phyloP scores from a whole-genome alignment of 164 flowering plant genomes.

The Annona cherimola region DNA sequence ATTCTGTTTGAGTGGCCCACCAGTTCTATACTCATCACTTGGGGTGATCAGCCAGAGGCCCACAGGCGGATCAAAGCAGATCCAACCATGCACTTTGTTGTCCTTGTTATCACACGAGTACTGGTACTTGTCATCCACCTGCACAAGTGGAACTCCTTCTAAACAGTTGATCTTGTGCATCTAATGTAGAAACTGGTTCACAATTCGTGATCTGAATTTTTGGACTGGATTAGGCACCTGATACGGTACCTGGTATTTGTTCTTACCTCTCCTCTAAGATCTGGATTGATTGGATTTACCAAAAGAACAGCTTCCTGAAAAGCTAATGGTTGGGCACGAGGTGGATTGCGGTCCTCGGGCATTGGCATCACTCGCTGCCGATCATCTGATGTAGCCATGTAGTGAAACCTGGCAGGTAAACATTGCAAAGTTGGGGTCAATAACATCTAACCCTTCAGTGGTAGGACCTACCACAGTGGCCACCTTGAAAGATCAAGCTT shows the following conservation, averaged over 20 bases:
- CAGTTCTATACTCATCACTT: conserved; percentile 72
- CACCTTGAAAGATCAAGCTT: background rate
- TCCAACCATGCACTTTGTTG: conserved; percentile 82
- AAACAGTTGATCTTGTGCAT: background rate
- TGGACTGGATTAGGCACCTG: background rate
- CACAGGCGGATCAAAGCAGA: conserved; percentile 41
- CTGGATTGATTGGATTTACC: conserved; percentile 51
- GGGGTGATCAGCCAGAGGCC: conserved; percentile 96
- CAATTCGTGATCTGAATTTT: background rate
- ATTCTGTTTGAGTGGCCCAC: conserved; percentile 85
- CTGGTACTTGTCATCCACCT: conserved; percentile 98
- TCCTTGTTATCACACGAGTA: conserved; percentile 69
- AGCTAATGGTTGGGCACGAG: conserved; percentile 59
- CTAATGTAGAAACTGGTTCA: background rate
- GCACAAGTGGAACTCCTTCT: conserved; percentile 5
- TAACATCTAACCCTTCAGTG: background rate
- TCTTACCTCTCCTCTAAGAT: conserved; percentile 75
- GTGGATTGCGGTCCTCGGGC: conserved; percentile 75
- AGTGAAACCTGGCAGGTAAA: conserved; percentile 54
- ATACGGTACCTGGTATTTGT: background rate
- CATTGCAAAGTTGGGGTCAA: background rate
- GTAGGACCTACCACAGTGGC: background rate
- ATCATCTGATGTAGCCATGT: conserved; percentile 84
- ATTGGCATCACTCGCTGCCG: conserved; percentile 77
- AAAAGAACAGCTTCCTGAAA: conserved; percentile 87